Percentiles rank a stretch among this genome's conserved stretches.
These are phyloP conservation scores for Leishmania guyanensis DNA, from an alignment of 208 protist genomes.

Conservation along the genomic window DNA sequence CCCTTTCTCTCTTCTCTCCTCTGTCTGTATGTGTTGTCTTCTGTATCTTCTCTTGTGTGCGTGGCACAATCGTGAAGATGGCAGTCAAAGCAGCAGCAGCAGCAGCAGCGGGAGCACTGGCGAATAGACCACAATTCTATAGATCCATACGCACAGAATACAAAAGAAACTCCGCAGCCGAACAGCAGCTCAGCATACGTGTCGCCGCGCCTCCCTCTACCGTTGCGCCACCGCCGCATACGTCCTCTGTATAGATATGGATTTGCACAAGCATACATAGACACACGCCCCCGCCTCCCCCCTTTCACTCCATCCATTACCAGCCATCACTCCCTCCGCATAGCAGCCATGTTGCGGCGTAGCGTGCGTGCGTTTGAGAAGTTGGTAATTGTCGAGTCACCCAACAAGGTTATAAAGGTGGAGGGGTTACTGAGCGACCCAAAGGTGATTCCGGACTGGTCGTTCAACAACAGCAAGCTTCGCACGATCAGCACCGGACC, in stretches of 20 bases:
- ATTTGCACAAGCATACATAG: not conserved
- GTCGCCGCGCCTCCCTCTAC: not conserved
- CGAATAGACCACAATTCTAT: not conserved
- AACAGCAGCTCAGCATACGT: not conserved
- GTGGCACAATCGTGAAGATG: not conserved
- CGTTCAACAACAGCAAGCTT: constrained; percentile 59
- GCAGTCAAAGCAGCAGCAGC: not conserved
- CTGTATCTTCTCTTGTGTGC: not conserved
- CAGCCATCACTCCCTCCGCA: not conserved
- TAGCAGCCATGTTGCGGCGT: constrained; percentile 48
- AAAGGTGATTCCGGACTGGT: constrained; percentile 85
- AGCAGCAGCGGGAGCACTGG: not conserved
- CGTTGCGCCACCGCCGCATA: not conserved
- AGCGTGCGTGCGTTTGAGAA: constrained; percentile 64
- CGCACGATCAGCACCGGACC: constrained; percentile 48
- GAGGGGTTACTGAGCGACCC: constrained; percentile 82
- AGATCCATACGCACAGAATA: not conserved
- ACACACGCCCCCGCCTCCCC: constrained; percentile 1
- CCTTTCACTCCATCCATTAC: not conserved
- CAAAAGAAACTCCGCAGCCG: not conserved
- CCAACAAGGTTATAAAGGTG: constrained; percentile 92
- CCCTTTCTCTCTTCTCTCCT: not conserved
- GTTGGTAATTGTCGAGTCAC: constrained; percentile 92
- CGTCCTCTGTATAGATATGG: not conserved
- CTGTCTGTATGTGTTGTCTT: not conserved